A percentile compares a stretch with the other conserved stretches of the same genome.
Conservation (phyloP, 179 eudicot species). For the Corrigiola litoralis region DNA sequence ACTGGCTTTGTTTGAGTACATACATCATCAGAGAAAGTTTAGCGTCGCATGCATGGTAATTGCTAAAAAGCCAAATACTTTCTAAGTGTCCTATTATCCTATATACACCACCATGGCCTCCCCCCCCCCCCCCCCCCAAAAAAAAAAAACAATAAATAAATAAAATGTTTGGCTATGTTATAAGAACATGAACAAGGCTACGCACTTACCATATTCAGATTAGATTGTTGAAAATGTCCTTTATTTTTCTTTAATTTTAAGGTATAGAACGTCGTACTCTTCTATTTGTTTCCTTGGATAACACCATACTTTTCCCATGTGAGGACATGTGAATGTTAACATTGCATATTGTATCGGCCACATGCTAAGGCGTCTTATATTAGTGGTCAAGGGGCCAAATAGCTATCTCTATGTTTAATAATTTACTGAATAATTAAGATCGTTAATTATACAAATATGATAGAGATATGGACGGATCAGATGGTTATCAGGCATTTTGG, state of each 20-base stretch:
- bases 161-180: background rate
- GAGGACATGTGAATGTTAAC: constrained; percentile 34
- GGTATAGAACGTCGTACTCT: background rate
- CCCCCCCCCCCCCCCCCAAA: no score
- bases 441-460: no score
- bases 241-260: background rate
- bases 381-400: no score
- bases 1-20: constrained; percentile 6
- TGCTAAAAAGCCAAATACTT: constrained; percentile 20
- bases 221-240: background rate
- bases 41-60: constrained; percentile 23
- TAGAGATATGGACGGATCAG: no score
- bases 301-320: constrained; percentile 31
- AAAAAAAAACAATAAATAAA: background rate
- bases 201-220: no score
- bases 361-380: no score
- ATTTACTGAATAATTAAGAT: no score
- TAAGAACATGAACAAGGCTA: background rate
- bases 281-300: background rate
- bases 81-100: background rate
- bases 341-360: constrained; percentile 20
- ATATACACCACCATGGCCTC: no score
- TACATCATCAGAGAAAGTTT: background rate
- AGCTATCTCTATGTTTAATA: background rate
- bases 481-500: no score